Conservation (phyloP, 2,329 filamentous ascomycete species). For the Trichophyton mentagrophytes region DNA sequence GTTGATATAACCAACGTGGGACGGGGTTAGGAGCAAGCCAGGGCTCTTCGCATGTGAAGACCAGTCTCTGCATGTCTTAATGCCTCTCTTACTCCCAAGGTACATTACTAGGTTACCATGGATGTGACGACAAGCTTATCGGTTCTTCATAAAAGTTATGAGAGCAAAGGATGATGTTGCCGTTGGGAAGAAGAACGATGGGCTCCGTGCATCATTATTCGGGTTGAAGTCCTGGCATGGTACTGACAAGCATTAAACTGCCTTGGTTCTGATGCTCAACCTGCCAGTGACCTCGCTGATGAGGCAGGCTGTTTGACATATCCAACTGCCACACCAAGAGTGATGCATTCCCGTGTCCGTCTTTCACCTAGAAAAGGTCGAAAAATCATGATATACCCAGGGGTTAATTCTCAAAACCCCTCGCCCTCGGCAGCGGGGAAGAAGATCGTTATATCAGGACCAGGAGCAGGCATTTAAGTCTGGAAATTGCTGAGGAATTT, state of each 20-base stretch:
- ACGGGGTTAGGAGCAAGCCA: neutral
- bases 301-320: neutral
- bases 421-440: neutral
- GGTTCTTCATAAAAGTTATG: neutral
- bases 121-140: constrained; percentile 1
- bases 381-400: neutral
- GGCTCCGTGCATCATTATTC: neutral
- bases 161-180: neutral
- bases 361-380: neutral
- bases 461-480: neutral
- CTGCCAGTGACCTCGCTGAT: neutral
- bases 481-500: neutral
- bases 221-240: neutral
- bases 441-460: neutral
- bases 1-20: neutral
- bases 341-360: neutral
- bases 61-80: neutral
- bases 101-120: neutral
- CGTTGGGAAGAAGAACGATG: neutral
- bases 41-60: neutral
- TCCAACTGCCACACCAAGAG: neutral
- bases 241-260: neutral
- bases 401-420: neutral
- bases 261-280: neutral
- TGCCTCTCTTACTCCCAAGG: neutral